Base-by-base conservation (phyloP, 2,329 filamentous ascomycete species). In the Berkeleyomyces basicola region DNA sequence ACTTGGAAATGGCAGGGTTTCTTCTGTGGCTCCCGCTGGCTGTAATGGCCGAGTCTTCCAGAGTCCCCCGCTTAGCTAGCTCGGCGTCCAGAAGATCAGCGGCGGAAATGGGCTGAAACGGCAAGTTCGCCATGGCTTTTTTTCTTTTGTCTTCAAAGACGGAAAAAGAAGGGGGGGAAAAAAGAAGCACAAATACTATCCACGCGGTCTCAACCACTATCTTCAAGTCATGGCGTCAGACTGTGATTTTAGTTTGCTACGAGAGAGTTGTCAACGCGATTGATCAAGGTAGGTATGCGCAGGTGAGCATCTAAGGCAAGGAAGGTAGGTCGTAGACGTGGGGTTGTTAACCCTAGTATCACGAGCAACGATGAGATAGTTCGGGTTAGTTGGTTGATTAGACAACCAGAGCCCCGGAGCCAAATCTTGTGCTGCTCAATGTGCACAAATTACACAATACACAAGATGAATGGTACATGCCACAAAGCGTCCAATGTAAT, bases 21-120 rank as follows among this genome's bases (percentile, higher is more conserved):
- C 39, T 75, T 69, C 3, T 62, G 64, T 0, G 76, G 75, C 3
- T 70, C 67, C 5, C 63, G 47, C 16, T 62, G 9, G 31, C 63
- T 1, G 72, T 67, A 11, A 61, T 68, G 14, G 49, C 36, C 7
- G 33, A 36, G 61, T 74, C 69, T 23, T 46, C 44, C n/a, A 31
- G 73, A 71, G 1, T 75, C 70, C 63, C 67, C 65, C 11, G 68
- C 66, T 68, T 80, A 78, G 36, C 69, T 67, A 7, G 69, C 70
- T 80, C 78, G 31, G 70, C 67, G 5, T 69, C 70, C 49, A 74
- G 74, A 4, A 81, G 71, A 2, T 71, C 68, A 3, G 73, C 71
- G 14, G 77, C 79, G 3, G 78, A 73, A 9, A 77, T 70, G 16
- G 78, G 80, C 37, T 75, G 36, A 7, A 59, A 33, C 39, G 62